These are phyloP conservation scores for Protea cynaroides DNA, from an alignment of 164 flowering plant species.

Conservation along the genomic window DNA sequence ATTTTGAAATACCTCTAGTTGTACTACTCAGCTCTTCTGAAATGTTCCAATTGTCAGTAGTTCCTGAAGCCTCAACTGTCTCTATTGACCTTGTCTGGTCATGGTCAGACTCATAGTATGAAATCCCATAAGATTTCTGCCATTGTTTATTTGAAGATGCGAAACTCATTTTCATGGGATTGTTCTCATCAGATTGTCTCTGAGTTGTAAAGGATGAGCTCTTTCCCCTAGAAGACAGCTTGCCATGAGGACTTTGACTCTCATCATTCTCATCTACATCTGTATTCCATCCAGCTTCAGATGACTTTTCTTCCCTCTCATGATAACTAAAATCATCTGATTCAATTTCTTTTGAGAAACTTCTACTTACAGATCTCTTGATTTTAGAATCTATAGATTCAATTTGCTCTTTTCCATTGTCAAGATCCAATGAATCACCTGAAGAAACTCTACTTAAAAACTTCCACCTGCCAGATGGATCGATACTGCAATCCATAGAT, in stretches of 20 bases:
- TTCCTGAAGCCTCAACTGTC: constrained; percentile 24
- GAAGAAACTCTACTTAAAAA: too few species aligned
- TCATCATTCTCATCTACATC: constrained; percentile 8
- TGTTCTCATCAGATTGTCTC: constrained; percentile 11
- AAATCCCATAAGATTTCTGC: constrained; percentile 18
- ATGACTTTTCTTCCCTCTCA: constrained; percentile 12
- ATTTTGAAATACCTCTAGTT: constrained; percentile 20
- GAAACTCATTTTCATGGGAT: constrained; percentile 4
- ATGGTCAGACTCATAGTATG: constrained; percentile 14
- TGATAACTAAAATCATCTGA: constrained; percentile 13
- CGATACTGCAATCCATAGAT: too few species aligned
- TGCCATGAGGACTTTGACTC: constrained; percentile 10
- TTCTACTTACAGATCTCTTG: constrained; percentile 13
- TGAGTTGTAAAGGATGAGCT: constrained; percentile 12
- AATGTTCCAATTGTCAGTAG: constrained; percentile 11
- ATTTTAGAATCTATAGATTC: constrained; percentile 10
- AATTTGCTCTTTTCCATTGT: constrained; percentile 9
- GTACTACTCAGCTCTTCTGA: constrained; percentile 26
- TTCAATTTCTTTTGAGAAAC: constrained; percentile 10
- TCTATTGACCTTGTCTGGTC: constrained; percentile 20
- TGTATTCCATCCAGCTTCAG: constrained; percentile 5
- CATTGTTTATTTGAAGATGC: constrained; percentile 18
- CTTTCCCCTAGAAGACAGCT: constrained; percentile 5
- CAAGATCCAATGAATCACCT: background rate
- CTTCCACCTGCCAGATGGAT: too few species aligned